Percentiles rank a stretch among this genome's conserved stretches.
phyloP scores from a whole-genome alignment of 176 grass and related monocot species.

The Ensete ventricosum region DNA sequence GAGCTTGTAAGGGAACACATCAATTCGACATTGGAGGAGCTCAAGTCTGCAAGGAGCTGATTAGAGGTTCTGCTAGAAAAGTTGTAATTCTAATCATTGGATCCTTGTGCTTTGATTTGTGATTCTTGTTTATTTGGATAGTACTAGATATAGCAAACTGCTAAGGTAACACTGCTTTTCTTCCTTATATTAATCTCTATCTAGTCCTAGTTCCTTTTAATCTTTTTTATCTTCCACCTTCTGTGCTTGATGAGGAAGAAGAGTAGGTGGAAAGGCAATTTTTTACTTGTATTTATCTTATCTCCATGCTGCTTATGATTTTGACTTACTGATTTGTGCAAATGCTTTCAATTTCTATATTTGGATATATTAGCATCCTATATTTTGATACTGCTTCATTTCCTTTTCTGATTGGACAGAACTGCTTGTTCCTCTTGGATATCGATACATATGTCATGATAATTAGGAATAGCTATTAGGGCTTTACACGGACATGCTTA shows the following conservation, averaged over 20 bases:
- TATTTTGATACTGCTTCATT: background rate
- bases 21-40: slow-evolving; percentile 54
- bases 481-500: background rate
- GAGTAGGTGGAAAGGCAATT: too few species aligned
- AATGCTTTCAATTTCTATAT: background rate
- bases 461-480: background rate
- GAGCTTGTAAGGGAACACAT: slow-evolving; percentile 71
- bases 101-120: background rate
- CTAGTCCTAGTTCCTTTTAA: background rate
- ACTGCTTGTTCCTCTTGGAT: background rate
- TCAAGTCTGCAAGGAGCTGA: slow-evolving; percentile 32
- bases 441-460: background rate
- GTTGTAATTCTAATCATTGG: background rate
- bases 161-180: background rate
- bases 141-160: background rate
- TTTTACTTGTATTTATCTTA: background rate
- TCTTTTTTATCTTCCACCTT: background rate
- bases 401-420: background rate
- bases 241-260: too few species aligned
- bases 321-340: background rate
- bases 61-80: slow-evolving; percentile 7
- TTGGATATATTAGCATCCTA: background rate
- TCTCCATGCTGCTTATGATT: background rate
- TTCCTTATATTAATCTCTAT: background rate
- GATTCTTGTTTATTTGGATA: background rate